These are phyloP conservation scores for Gremmenia infestans DNA, from an alignment of 2,329 filamentous ascomycete species.

Conservation along the genomic window DNA sequence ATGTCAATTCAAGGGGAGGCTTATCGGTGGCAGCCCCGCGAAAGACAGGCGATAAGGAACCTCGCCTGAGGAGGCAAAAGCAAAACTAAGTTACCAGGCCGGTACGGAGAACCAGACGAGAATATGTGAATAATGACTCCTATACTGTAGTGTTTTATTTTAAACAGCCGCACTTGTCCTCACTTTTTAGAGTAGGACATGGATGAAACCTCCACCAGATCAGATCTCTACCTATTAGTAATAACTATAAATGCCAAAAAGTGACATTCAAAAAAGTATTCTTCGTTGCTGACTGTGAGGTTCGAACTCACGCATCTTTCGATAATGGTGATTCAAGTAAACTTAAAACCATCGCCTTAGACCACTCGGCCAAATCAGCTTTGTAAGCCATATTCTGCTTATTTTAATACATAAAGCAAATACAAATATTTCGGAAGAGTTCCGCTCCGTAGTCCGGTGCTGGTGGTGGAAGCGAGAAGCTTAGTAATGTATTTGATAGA, in stretches of 20 bases:
- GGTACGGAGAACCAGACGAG: too few species aligned
- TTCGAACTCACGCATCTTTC: constrained; percentile 32
- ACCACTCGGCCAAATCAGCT: constrained; percentile 15
- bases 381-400: not conserved
- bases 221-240: too few species aligned
- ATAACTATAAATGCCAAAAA: not conserved
- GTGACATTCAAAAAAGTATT: constrained; percentile 4
- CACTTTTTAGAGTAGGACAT: too few species aligned
- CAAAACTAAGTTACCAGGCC: not conserved
- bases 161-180: too few species aligned
- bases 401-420: not conserved
- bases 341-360: constrained; percentile 31
- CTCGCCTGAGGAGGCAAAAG: not conserved
- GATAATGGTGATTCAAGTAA: constrained; percentile 26
- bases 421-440: not conserved
- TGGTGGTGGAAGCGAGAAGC: too few species aligned
- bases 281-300: constrained; percentile 23
- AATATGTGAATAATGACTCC: too few species aligned
- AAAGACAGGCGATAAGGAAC: not conserved
- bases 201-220: too few species aligned
- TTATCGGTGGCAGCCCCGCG: not conserved
- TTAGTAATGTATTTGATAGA: too few species aligned
- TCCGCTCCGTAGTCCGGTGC: too few species aligned
- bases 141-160: too few species aligned
- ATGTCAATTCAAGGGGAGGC: too few species aligned